Evolutionary conservation across 1,284 basidiomycete species (phyloP).

Genomic region (Somion occarium): DNA sequence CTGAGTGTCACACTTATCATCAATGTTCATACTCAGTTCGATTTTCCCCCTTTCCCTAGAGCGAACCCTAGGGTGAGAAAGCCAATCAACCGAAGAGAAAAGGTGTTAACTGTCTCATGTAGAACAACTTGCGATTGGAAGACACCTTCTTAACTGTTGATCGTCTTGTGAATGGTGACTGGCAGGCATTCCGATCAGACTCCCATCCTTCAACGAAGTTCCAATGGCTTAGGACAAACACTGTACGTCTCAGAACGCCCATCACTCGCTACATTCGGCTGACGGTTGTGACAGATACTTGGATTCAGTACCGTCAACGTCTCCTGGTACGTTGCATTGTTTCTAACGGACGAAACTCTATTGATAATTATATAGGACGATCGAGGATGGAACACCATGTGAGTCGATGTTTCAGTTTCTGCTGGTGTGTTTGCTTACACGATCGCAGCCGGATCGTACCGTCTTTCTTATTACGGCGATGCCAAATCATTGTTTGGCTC

Average conservation of each 20-base stretch:
- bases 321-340: conserved; percentile 47
- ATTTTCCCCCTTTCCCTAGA: too few relatives aligned
- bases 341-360: neutral
- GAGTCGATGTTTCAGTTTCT: conserved; percentile 16
- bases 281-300: conserved; percentile 34
- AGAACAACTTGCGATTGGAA: conserved; percentile 79
- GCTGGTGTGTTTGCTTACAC: conserved; percentile 3
- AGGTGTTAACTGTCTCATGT: neutral
- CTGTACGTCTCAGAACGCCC: conserved; percentile 29
- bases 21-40: too few relatives aligned
- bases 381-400: conserved; percentile 58
- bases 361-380: conserved; percentile 41
- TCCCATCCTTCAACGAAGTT: conserved; percentile 78
- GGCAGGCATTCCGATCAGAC: conserved; percentile 64
- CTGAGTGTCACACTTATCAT: too few relatives aligned
- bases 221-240: conserved; percentile 59
- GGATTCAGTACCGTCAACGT: conserved; percentile 62
- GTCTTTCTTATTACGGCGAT: conserved; percentile 71
- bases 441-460: conserved; percentile 57
- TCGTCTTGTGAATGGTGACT: conserved; percentile 42
- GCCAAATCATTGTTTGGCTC: conserved; percentile 60
- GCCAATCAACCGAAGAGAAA: neutral
- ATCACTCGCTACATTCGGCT: conserved; percentile 5
- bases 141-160: conserved; percentile 72
- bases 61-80: conserved; percentile 69